Conservation (phyloP, 2,329 filamentous ascomycete genomes). For the Calycina herbarum region DNA sequence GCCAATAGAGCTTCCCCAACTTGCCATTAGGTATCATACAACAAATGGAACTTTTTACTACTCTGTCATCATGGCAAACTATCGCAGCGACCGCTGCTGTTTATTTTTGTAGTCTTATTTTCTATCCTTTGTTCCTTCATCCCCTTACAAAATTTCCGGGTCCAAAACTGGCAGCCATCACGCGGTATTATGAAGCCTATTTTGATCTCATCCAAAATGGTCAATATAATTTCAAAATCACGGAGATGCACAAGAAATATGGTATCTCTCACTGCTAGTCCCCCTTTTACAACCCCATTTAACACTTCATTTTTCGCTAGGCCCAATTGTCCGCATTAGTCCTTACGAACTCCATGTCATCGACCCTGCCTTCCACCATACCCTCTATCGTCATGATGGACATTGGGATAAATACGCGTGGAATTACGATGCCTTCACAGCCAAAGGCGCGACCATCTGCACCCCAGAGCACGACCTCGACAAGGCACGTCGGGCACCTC, state of each 20-base stretch:
- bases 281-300: too few species aligned
- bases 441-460: too few species aligned
- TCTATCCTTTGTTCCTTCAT: slow-evolving; percentile 2
- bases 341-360: too few species aligned
- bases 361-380: too few species aligned
- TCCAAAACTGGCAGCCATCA: slow-evolving; percentile 23
- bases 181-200: slow-evolving; percentile 17
- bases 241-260: slow-evolving; percentile 25
- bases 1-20: too few species aligned
- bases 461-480: slow-evolving; percentile 19
- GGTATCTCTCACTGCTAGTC: background rate
- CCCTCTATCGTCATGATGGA: too few species aligned
- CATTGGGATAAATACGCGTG: too few species aligned
- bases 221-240: slow-evolving; percentile 19
- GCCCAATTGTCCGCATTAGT: too few species aligned
- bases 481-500: slow-evolving; percentile 17
- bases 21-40: too few species aligned
- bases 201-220: slow-evolving; percentile 18
- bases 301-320: too few species aligned
- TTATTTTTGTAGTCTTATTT: background rate
- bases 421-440: too few species aligned
- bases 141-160: slow-evolving; percentile 21
- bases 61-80: background rate
- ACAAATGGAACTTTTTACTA: too few species aligned
- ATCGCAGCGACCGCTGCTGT: background rate